Percentiles rank a stretch among this genome's conserved stretches.
phyloP scores from a whole-genome alignment of 2,329 filamentous ascomycete genomes.

The Epichloe typhina region DNA sequence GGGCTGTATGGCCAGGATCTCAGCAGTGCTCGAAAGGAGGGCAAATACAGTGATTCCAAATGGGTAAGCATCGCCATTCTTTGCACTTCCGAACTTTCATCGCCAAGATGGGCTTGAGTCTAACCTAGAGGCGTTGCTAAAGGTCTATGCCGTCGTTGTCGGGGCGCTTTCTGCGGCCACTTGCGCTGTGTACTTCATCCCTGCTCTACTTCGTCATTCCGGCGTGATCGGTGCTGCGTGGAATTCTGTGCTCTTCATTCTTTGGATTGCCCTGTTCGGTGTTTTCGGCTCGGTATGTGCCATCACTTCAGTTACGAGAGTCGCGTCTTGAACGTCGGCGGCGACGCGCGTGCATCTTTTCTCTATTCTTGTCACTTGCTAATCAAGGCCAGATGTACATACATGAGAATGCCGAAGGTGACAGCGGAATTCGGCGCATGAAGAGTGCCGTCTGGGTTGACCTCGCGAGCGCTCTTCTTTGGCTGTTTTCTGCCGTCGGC shows the following conservation, averaged over 20 bases:
- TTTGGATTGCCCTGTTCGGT: conserved; percentile 74
- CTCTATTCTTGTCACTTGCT: background rate
- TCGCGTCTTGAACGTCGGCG: background rate
- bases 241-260: conserved; percentile 59
- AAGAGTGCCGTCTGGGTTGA: conserved; percentile 80
- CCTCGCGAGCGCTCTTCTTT: conserved; percentile 60
- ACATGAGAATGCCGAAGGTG: conserved; percentile 48
- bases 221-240: conserved; percentile 44
- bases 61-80: conserved; percentile 42
- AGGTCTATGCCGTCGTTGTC: conserved; percentile 61
- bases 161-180: conserved; percentile 53
- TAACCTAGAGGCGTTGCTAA: conserved; percentile 2
- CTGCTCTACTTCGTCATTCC: conserved; percentile 42
- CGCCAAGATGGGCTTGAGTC: background rate
- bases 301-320: background rate
- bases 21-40: conserved; percentile 33
- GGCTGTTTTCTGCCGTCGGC: conserved; percentile 51
- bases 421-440: conserved; percentile 58
- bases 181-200: conserved; percentile 50
- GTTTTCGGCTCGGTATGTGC: conserved; percentile 54
- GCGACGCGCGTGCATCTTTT: background rate
- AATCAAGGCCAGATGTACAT: conserved; percentile 49
- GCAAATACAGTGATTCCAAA: conserved; percentile 45
- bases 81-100: background rate
- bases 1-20: conserved; percentile 68